Conservation (phyloP, 495 filamentous ascomycete genomes). For the Penicillium longicatenatum region DNA sequence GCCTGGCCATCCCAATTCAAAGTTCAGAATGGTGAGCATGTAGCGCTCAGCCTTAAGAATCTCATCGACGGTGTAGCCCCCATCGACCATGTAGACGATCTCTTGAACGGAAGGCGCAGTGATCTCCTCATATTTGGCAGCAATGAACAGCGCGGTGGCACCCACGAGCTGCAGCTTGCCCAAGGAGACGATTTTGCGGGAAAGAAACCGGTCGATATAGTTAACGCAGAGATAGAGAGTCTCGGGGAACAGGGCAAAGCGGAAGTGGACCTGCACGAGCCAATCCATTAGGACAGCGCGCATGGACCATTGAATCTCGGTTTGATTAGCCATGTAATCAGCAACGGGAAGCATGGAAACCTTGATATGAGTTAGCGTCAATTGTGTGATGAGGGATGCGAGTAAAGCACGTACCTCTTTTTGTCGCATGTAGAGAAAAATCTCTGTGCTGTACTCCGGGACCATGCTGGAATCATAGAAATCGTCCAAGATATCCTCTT, state of each 20-base stretch:
- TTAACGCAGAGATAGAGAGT: slow-evolving; percentile 93
- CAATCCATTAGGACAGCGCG: slow-evolving; percentile 97
- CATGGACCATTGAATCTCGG: slow-evolving; percentile 99
- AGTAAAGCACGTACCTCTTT: slow-evolving; percentile 72
- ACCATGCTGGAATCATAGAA: slow-evolving; percentile 97
- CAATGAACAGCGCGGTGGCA: slow-evolving; percentile 92
- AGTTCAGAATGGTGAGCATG: slow-evolving; percentile 95
- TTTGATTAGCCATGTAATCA: slow-evolving; percentile 94
- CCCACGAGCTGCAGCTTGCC: slow-evolving; percentile 95
- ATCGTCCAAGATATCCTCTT: slow-evolving; percentile 80
- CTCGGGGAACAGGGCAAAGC: slow-evolving; percentile 89
- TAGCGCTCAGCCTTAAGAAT: slow-evolving; percentile 97
- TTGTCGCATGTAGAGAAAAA: slow-evolving; percentile 85
- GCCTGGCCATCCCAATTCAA: slow-evolving; percentile 93
- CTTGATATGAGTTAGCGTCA: slow-evolving; percentile 40
- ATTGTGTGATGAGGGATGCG: background rate
- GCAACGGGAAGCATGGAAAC: slow-evolving; percentile 78
- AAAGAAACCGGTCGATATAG: slow-evolving; percentile 95
- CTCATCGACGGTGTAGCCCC: slow-evolving; percentile 84
- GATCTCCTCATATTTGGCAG: slow-evolving; percentile 98
- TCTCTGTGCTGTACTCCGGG: slow-evolving; percentile 92
- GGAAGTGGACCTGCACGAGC: slow-evolving; percentile 92
- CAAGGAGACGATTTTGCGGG: slow-evolving; percentile 89
- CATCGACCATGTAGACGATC: slow-evolving; percentile 98
- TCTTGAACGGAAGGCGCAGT: slow-evolving; percentile 92